These are phyloP conservation scores for Lenwebbia sp. DNA, from an alignment of 345 rosid species.

Conservation along the genomic window DNA sequence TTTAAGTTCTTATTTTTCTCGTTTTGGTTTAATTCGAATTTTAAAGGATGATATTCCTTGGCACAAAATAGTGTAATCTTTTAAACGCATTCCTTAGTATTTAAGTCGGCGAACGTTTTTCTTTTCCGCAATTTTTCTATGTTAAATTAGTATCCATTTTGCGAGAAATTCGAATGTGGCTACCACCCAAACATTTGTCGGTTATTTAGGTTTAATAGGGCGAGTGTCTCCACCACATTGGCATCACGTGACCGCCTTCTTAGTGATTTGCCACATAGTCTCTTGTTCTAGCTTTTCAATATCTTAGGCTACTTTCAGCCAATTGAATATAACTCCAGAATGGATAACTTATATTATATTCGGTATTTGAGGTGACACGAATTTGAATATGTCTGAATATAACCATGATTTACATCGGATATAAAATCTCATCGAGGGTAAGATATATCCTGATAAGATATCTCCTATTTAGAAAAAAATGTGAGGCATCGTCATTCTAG, in stretches of 20 bases:
- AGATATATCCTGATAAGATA: not conserved
- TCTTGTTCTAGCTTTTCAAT: not conserved
- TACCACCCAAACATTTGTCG: not conserved
- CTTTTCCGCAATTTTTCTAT: not conserved
- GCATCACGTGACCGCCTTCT: not conserved
- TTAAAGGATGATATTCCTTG: not conserved
- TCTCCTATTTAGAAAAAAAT: not conserved
- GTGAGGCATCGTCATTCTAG: not conserved
- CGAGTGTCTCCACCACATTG: not conserved
- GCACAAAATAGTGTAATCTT: not conserved
- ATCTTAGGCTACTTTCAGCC: not conserved
- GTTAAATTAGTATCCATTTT: no score
- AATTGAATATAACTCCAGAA: rapidly evolving
- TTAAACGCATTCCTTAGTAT: not conserved
- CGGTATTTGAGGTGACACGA: not conserved
- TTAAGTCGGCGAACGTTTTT: not conserved
- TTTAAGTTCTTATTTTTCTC: no score
- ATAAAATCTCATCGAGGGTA: not conserved
- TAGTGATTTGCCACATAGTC: not conserved
- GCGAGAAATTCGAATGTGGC: no score
- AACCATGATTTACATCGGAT: not conserved
- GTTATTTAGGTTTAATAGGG: not conserved
- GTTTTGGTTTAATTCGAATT: no score
- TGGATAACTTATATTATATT: rapidly evolving
- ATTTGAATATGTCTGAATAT: rapidly evolving